These are phyloP conservation scores for Striga hermonthica DNA, from an alignment of 305 asterid genomes.

Conservation along the genomic window DNA sequence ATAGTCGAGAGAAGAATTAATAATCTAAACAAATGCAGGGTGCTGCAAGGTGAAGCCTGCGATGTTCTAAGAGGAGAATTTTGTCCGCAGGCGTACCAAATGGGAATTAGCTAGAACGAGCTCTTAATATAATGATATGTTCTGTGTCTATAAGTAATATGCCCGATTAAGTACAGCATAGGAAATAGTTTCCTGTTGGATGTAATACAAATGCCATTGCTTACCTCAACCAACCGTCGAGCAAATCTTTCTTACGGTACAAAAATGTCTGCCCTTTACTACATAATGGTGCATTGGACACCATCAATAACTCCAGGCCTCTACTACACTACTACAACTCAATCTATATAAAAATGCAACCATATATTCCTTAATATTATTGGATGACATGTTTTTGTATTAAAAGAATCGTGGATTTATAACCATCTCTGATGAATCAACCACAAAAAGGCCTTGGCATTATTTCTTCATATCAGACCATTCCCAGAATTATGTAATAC, in stretches of 20 bases:
- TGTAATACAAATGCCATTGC: too few species aligned
- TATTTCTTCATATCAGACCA: slow-evolving; percentile 9
- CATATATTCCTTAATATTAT: too few species aligned
- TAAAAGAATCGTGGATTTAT: background rate
- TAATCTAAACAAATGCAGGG: slow-evolving; percentile 32
- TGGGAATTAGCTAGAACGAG: background rate
- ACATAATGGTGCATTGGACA: slow-evolving; percentile 4
- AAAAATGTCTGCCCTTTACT: background rate
- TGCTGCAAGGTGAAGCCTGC: slow-evolving; percentile 48
- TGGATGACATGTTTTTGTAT: background rate
- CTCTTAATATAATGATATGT: too few species aligned
- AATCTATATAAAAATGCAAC: background rate
- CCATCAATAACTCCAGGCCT: background rate
- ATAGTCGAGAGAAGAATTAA: background rate
- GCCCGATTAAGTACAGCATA: too few species aligned
- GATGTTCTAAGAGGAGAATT: slow-evolving; percentile 51
- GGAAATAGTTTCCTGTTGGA: too few species aligned
- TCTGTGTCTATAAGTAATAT: too few species aligned
- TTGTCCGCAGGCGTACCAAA: slow-evolving; percentile 34
- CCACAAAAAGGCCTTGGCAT: background rate
- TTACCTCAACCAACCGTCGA: too few species aligned
- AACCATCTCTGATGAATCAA: background rate
- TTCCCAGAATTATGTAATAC: slow-evolving; percentile 23
- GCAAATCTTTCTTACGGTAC: too few species aligned
- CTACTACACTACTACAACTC: background rate